phyloP scores from a whole-genome alignment of 495 filamentous ascomycete species.

The Penicillium desertorum region DNA sequence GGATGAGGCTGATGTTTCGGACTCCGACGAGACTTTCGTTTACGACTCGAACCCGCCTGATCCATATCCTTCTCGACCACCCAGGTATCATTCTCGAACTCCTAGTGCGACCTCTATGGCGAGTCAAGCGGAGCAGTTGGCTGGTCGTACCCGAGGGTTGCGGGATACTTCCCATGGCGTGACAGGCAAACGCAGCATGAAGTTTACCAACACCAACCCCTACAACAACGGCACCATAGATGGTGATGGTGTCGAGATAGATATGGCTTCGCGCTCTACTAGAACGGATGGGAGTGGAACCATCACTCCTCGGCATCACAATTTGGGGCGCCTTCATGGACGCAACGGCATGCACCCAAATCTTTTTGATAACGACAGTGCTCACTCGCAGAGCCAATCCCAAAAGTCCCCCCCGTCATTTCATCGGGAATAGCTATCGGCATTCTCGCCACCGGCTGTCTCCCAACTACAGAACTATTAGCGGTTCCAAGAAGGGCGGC shows the following conservation, averaged over 20 bases:
- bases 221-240: slow-evolving; percentile 61
- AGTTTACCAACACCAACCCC: slow-evolving; percentile 79
- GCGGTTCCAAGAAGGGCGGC: slow-evolving; percentile 51
- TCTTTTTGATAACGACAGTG: slow-evolving; percentile 74
- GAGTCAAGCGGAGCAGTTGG: slow-evolving; percentile 72
- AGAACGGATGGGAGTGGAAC: slow-evolving; percentile 59
- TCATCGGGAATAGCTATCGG: slow-evolving; percentile 37
- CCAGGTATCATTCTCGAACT: slow-evolving; percentile 88
- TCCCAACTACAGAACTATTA: slow-evolving; percentile 43
- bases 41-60: slow-evolving; percentile 98
- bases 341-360: slow-evolving; percentile 68
- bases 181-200: slow-evolving; percentile 90
- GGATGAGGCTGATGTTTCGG: slow-evolving; percentile 87
- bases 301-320: slow-evolving; percentile 68
- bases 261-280: slow-evolving; percentile 59
- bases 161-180: slow-evolving; percentile 67
- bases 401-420: slow-evolving; percentile 65
- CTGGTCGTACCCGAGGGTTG: slow-evolving; percentile 60
- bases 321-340: slow-evolving; percentile 66
- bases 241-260: slow-evolving; percentile 58
- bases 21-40: slow-evolving; percentile 97
- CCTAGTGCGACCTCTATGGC: slow-evolving; percentile 91
- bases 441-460: slow-evolving; percentile 38
- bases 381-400: slow-evolving; percentile 45
- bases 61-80: slow-evolving; percentile 64